Conservation (phyloP, 1,284 basidiomycete species). For the Sphaerobolus stellatus region DNA sequence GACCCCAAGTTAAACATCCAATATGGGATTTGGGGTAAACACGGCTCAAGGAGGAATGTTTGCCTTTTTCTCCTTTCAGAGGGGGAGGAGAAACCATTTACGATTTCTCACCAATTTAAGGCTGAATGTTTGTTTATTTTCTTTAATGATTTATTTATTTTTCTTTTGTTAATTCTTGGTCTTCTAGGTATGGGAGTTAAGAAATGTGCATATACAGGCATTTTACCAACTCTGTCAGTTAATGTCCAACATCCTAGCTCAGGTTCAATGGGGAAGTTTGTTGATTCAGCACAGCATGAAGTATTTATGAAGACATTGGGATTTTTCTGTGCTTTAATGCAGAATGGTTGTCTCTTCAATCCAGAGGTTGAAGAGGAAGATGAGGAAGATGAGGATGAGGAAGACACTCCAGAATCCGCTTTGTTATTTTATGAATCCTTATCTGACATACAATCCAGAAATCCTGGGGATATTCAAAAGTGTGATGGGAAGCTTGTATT, state of each 20-base stretch:
- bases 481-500: background rate
- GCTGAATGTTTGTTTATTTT: background rate
- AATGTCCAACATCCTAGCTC: background rate
- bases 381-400: background rate
- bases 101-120: background rate
- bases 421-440: background rate
- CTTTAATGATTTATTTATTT: background rate
- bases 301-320: slow-evolving; percentile 21
- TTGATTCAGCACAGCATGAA: slow-evolving; percentile 16
- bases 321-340: slow-evolving; percentile 20
- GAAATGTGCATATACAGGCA: background rate
- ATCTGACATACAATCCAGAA: background rate
- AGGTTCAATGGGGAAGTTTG: too few species aligned
- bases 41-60: background rate
- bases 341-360: slow-evolving; percentile 20
- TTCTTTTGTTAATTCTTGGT: background rate
- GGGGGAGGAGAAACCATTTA: background rate
- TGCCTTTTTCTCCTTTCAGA: background rate
- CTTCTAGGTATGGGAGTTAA: background rate
- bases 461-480: background rate
- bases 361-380: background rate
- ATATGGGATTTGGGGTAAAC: background rate
- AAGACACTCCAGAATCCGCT: background rate
- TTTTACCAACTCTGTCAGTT: background rate
- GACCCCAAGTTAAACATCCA: background rate